These are phyloP conservation scores for Lentinula sp. DNA, from an alignment of 768 basidiomycete species.

Conservation along the genomic window DNA sequence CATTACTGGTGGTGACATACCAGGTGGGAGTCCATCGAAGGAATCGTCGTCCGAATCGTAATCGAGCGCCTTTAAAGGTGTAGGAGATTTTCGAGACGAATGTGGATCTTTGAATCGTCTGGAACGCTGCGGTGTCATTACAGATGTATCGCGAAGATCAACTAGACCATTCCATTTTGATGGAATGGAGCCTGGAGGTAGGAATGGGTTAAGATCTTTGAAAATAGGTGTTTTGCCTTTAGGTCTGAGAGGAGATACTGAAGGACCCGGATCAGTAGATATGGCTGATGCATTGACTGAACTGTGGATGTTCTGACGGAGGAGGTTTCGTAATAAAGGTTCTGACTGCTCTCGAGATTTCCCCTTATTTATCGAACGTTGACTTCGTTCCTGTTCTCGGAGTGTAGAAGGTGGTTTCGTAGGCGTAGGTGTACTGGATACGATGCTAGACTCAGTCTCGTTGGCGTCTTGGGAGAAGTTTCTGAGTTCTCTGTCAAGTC, in stretches of 20 bases:
- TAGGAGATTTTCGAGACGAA: constrained; percentile 8
- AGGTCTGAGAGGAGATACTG: constrained; percentile 29
- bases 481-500: constrained; percentile 57
- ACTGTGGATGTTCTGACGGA: constrained; percentile 44
- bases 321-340: constrained; percentile 40
- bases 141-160: constrained; percentile 55
- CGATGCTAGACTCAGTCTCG: constrained; percentile 9
- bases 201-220: constrained; percentile 54
- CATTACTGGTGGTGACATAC: constrained; percentile 52
- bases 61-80: neutral
- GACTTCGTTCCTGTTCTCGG: neutral
- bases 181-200: constrained; percentile 44
- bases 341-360: constrained; percentile 29
- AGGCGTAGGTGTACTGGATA: neutral
- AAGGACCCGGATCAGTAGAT: constrained; percentile 6
- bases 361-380: constrained; percentile 25
- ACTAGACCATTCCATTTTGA: constrained; percentile 69
- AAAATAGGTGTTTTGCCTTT: constrained; percentile 55
- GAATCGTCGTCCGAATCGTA: constrained; percentile 43
- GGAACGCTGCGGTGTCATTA: constrained; percentile 39
- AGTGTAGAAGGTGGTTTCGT: neutral
- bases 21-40: constrained; percentile 44
- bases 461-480: constrained; percentile 42
- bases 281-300: constrained; percentile 15
- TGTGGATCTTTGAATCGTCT: constrained; percentile 19